Evolutionary conservation across 2,329 filamentous ascomycete species (phyloP).

Genomic region (Camillea tinctor): DNA sequence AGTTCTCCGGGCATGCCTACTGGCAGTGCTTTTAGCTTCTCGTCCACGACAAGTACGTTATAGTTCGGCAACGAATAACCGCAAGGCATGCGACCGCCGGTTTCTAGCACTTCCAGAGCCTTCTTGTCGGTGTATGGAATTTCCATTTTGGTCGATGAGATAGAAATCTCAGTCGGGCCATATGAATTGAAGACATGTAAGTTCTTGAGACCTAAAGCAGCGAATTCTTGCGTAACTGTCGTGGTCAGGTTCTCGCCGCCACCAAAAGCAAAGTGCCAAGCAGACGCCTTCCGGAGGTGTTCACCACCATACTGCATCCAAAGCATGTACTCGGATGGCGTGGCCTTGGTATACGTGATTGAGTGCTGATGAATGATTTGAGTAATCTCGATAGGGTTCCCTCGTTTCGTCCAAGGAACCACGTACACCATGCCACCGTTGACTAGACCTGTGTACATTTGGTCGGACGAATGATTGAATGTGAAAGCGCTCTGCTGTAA

Average conservation of each 20-base stretch:
- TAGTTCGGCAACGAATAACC: constrained; percentile 14
- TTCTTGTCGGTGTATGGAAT: constrained; percentile 1
- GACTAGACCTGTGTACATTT: constrained; percentile 36
- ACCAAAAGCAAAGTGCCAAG: constrained; percentile 33
- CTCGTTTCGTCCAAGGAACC: constrained; percentile 28
- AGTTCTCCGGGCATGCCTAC: constrained; percentile 43
- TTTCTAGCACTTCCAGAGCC: too few species aligned
- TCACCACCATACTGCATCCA: constrained; percentile 20
- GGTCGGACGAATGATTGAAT: constrained; percentile 40
- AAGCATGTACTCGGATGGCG: constrained; percentile 38
- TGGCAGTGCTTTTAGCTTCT: constrained; percentile 35
- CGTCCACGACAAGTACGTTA: constrained; percentile 39
- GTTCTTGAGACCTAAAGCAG: constrained; percentile 4
- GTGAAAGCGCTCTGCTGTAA: constrained; percentile 40
- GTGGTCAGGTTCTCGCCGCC: constrained; percentile 32
- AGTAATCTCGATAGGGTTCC: constrained; percentile 33
- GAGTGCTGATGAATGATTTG: constrained; percentile 31
- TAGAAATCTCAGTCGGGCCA: constrained; percentile 17
- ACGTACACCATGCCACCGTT: constrained; percentile 39
- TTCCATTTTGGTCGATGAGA: constrained; percentile 4
- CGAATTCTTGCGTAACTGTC: constrained; percentile 6
- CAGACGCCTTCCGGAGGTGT: constrained; percentile 7
- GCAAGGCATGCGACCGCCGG: constrained; percentile 1
- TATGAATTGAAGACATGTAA: constrained; percentile 17
- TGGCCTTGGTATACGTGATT: constrained; percentile 36